Percentiles rank a stretch among this genome's conserved stretches.
Conservation (phyloP, 164 flowering plant genomes). For the Buxus sempervirens region DNA sequence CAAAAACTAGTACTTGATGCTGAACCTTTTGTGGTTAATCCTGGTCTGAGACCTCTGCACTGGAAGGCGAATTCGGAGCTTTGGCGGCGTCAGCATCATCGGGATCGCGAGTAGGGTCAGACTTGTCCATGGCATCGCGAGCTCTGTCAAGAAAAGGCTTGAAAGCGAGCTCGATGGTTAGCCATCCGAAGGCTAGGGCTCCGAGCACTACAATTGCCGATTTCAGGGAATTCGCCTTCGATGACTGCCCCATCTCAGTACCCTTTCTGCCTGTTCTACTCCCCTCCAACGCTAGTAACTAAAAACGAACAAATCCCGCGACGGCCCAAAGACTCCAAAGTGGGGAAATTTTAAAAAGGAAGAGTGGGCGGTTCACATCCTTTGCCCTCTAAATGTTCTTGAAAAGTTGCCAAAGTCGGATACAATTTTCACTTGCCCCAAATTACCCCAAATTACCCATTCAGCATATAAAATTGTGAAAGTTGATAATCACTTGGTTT, state of each 20-base stretch:
- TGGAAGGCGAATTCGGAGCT: neutral
- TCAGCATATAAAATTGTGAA: too few relatives aligned
- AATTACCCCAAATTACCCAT: too few relatives aligned
- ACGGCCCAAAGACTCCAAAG: too few relatives aligned
- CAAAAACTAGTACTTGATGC: too few relatives aligned
- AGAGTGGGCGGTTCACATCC: too few relatives aligned
- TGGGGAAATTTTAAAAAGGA: too few relatives aligned
- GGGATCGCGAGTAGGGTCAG: conserved; percentile 65
- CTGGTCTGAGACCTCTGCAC: neutral
- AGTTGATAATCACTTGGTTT: too few relatives aligned
- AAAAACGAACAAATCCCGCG: too few relatives aligned
- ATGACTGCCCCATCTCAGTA: conserved; percentile 20
- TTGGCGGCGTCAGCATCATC: conserved; percentile 33
- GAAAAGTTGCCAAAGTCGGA: too few relatives aligned
- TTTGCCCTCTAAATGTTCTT: too few relatives aligned
- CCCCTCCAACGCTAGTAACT: neutral
- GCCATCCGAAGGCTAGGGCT: conserved; percentile 71
- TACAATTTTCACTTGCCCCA: too few relatives aligned
- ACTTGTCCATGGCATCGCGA: conserved; percentile 55
- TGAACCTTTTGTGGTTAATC: neutral
- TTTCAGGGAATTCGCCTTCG: conserved; percentile 29
- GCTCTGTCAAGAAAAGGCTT: conserved; percentile 66
- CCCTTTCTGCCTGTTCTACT: neutral
- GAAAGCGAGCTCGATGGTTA: conserved; percentile 65
- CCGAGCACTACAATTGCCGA: conserved; percentile 51